Evolutionary conservation across 2,329 filamentous ascomycete genomes (phyloP).

Genomic region (Thielaviopsis punctulata): DNA sequence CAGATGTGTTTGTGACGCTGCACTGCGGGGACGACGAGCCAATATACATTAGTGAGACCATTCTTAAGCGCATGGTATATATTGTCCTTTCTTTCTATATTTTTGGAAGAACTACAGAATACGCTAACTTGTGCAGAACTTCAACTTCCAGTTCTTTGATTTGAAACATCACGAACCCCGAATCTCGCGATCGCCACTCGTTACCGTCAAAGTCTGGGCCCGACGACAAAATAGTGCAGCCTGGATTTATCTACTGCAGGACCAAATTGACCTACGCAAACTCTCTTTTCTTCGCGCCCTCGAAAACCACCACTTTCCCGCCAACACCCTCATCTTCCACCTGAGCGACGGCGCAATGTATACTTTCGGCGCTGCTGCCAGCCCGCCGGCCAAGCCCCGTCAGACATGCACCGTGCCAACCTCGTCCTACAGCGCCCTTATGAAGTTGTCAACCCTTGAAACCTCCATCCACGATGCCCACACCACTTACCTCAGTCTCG

Average conservation of each 20-base stretch:
- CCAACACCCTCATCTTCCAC: conserved; percentile 72
- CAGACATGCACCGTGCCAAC: conserved; percentile 37
- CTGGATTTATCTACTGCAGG: conserved; percentile 50
- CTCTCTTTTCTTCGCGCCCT: conserved; percentile 67
- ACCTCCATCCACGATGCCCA: conserved; percentile 83
- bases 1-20: conserved; percentile 78
- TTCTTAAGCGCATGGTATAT: conserved; percentile 53
- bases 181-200: conserved; percentile 45
- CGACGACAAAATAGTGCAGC: conserved; percentile 32
- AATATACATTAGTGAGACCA: conserved; percentile 77
- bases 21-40: conserved; percentile 51
- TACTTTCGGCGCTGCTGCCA: conserved; percentile 37
- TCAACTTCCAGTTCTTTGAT: conserved; percentile 75
- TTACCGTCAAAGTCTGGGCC: conserved; percentile 63
- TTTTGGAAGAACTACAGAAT: conserved; percentile 2
- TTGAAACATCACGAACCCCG: conserved; percentile 43
- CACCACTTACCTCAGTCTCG: conserved; percentile 54
- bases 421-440: conserved; percentile 73
- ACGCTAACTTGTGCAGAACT: conserved; percentile 38
- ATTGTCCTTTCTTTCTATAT: background rate
- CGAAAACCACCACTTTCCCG: conserved; percentile 52
- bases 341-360: conserved; percentile 71
- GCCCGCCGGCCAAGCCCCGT: conserved; percentile 26
- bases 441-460: conserved; percentile 76
- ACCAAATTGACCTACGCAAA: conserved; percentile 51